A percentile compares a stretch with the other conserved stretches of the same genome.
Evolutionary conservation across 352 stramenopile genomes (phyloP).

Genomic region (Blastocystis sp.): DNA sequence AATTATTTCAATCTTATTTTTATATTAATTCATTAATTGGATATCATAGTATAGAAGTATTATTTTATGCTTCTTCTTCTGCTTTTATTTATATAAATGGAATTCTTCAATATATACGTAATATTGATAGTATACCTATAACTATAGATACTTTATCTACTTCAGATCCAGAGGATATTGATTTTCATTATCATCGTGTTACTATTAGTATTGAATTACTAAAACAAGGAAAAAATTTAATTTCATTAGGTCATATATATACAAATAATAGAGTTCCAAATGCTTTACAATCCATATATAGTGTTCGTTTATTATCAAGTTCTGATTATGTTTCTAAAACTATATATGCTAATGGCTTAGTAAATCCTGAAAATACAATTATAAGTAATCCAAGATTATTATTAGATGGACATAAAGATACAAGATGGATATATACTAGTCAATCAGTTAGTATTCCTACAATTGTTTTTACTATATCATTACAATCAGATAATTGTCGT

Average conservation of each 20-base stretch:
- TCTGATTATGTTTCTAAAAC: too few species aligned
- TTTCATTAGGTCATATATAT: slow-evolving; percentile 6
- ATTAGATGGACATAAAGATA: too few species aligned
- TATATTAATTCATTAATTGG: neutral
- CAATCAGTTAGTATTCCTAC: neutral
- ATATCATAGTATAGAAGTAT: slow-evolving; percentile 7
- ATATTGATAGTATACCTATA: neutral
- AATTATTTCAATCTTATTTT: slow-evolving; percentile 1
- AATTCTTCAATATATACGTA: neutral
- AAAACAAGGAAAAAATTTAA: neutral
- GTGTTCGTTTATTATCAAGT: neutral
- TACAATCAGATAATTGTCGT: neutral
- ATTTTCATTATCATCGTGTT: neutral
- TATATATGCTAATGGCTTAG: too few species aligned
- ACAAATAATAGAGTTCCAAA: too few species aligned
- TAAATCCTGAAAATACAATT: too few species aligned
- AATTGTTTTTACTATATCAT: neutral
- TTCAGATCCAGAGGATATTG: too few species aligned
- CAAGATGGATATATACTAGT: too few species aligned
- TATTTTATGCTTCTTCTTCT: neutral
- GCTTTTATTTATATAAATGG: slow-evolving; percentile 7
- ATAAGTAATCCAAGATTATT: too few species aligned
- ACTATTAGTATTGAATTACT: neutral
- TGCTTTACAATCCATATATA: neutral
- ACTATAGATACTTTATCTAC: neutral